Base-by-base conservation (phyloP, 1,284 basidiomycete genomes). In the Meira miltonrushii region DNA sequence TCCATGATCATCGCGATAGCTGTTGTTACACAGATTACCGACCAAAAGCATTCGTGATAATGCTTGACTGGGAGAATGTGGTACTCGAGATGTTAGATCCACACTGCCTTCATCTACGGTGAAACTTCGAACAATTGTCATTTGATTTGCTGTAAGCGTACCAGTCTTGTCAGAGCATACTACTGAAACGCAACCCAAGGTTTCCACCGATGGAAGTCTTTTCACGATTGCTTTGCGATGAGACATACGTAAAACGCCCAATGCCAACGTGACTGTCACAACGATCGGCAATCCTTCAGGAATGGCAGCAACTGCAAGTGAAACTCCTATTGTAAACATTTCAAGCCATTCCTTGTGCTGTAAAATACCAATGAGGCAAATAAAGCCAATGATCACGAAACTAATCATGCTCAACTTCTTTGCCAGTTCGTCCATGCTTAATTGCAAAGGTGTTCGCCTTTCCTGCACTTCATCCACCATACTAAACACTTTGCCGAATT, bases 391-490 rank as follows among this genome's bases (percentile, higher is more conserved):
- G 54, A 97, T 84, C 19, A 85, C 88, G 68, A 98, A 96, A 1
- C 91, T 94, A 59, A 93, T 80, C 38, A 92, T 82, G 7, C 90
- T 94, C 0, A 98, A 84, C 69, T 89, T 89, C 79, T 92, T 88
- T 1, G 94, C 94, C 10, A 98, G 85, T 74, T 96, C 92, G 77
- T 96, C 94, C 94, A 98, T 97, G 74, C 85, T 90, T 17, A 90
- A 80, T 78, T 98, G 94, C 37, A 98, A 81, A 0, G 92, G 94
- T 2, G 94, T 97, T 48, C 92, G 86, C 74, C 88, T 88, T 79
- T 96, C 93, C 65, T 92, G 89, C 44, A 95, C 88, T 74, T 95
- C 90, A 79, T 97, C 92, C 88, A 97, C 93, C 92, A 97, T 95
- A 19, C 87, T 86, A 78, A 98, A 97, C 67, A 98, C 91, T 60